phyloP scores from a whole-genome alignment of 768 basidiomycete genomes.

The Cystofilobasidium macerans region DNA sequence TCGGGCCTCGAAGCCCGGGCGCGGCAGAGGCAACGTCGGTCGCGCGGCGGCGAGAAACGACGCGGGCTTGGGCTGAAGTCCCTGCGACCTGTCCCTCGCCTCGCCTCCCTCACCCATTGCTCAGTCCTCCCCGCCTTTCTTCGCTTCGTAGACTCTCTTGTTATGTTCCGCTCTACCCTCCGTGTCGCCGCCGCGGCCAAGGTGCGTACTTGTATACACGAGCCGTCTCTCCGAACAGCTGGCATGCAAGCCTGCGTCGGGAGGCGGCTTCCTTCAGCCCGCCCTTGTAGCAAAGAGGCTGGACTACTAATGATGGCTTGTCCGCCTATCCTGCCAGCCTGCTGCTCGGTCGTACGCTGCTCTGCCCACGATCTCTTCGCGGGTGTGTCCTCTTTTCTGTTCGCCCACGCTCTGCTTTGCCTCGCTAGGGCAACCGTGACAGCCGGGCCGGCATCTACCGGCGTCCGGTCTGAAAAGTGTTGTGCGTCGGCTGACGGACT shows the following conservation, averaged over 20 bases:
- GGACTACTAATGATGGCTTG: not conserved
- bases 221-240: too few species aligned
- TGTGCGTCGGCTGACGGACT: not conserved
- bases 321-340: not conserved
- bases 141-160: not conserved
- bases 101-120: too few species aligned
- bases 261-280: not conserved
- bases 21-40: too few species aligned
- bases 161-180: conserved; percentile 4
- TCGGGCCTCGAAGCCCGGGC: too few species aligned
- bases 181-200: not conserved
- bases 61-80: too few species aligned
- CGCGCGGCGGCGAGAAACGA: too few species aligned
- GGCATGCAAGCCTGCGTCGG: too few species aligned
- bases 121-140: too few species aligned
- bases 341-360: conserved; percentile 17
- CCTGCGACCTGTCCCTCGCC: too few species aligned
- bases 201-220: not conserved
- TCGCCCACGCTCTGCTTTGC: not conserved
- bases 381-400: not conserved
- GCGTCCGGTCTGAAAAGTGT: not conserved
- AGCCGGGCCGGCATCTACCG: not conserved
- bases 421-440: not conserved
- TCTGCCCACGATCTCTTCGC: conserved; percentile 6
- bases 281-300: not conserved